Conservation (phyloP, 2,329 filamentous ascomycete species). For the Cladosporium halotolerans region DNA sequence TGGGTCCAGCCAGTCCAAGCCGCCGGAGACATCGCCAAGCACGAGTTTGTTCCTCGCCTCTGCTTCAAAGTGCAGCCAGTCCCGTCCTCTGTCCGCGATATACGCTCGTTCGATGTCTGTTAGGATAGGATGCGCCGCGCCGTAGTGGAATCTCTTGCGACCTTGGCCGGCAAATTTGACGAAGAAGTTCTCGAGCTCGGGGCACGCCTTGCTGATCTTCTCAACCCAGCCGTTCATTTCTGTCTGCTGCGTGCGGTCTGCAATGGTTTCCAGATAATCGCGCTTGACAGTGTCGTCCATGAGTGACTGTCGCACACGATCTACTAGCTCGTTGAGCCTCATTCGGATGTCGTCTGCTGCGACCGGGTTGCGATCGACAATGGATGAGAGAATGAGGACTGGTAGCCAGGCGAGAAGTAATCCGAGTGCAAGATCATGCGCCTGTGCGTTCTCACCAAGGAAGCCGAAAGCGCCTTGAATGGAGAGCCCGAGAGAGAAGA, state of each 20-base stretch:
- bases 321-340: conserved; percentile 36
- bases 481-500: conserved; percentile 33
- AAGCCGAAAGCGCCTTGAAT: conserved; percentile 33
- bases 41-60: conserved; percentile 32
- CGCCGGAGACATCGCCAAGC: conserved; percentile 25
- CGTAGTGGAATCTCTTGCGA: conserved; percentile 32
- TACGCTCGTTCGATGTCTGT: conserved; percentile 37
- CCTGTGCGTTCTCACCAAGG: conserved; percentile 36
- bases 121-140: conserved; percentile 38
- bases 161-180: conserved; percentile 37
- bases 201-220: conserved; percentile 20
- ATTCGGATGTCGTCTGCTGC: conserved; percentile 35
- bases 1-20: conserved; percentile 38
- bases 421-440: conserved; percentile 41
- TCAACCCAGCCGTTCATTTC: conserved; percentile 24
- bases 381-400: conserved; percentile 38
- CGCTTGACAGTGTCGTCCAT: conserved; percentile 24
- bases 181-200: conserved; percentile 32
- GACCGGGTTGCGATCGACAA: conserved; percentile 43
- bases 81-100: conserved; percentile 32
- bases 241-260: conserved; percentile 18
- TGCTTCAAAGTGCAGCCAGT: conserved; percentile 32
- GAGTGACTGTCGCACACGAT: conserved; percentile 31
- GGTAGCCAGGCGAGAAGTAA: conserved; percentile 42
- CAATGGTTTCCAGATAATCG: conserved; percentile 28